phyloP scores from a whole-genome alignment of 192 early-diverging fungal genomes.

The Entomortierella lignicola region DNA sequence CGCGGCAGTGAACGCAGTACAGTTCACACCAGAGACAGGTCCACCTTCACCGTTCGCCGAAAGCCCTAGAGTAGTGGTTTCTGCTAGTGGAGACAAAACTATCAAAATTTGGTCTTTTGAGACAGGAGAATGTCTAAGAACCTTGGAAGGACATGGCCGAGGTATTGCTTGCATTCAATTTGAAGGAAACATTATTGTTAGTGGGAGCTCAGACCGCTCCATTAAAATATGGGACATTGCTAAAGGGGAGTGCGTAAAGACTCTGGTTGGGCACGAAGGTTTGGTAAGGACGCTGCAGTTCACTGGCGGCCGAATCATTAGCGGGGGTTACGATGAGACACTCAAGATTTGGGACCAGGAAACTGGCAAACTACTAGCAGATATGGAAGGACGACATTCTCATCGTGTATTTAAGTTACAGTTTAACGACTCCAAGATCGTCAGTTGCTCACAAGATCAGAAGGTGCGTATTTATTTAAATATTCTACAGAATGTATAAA shows the following conservation, averaged over 20 bases:
- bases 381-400: constrained; percentile 68
- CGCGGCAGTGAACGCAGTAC: constrained; percentile 89
- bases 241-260: constrained; percentile 57
- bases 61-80: constrained; percentile 78
- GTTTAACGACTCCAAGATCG: constrained; percentile 84
- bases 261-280: constrained; percentile 68
- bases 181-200: constrained; percentile 85
- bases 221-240: constrained; percentile 76
- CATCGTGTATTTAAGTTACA: constrained; percentile 83
- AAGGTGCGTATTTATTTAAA: constrained; percentile 39
- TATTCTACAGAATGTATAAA: background rate
- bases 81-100: constrained; percentile 84
- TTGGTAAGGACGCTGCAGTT: constrained; percentile 83
- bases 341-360: constrained; percentile 89
- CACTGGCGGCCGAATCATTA: constrained; percentile 73
- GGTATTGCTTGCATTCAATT: constrained; percentile 93
- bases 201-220: constrained; percentile 83
- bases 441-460: constrained; percentile 84
- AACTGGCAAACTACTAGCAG: constrained; percentile 69
- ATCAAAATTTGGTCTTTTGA: constrained; percentile 86
- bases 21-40: constrained; percentile 74
- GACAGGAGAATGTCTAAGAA: constrained; percentile 73
- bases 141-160: constrained; percentile 79
- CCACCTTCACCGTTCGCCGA: constrained; percentile 79
- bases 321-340: constrained; percentile 90